Evolutionary conservation across 768 basidiomycete species (phyloP).

Genomic region (Tubosaeta sp.): DNA sequence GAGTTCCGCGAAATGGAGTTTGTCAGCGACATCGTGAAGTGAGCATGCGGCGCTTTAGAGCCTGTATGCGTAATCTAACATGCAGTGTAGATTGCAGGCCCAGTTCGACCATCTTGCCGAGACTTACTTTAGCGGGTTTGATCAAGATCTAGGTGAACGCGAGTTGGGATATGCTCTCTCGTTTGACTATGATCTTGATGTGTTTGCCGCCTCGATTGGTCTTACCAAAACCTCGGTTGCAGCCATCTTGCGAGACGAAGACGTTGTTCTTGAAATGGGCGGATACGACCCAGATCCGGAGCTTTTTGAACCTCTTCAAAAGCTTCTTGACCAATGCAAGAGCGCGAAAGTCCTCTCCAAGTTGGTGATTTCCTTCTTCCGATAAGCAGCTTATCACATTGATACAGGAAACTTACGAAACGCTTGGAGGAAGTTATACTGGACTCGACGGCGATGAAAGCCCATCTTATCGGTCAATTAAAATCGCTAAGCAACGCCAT

Average conservation of each 20-base stretch:
- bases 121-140: constrained; percentile 76
- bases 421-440: constrained; percentile 77
- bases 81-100: constrained; percentile 68
- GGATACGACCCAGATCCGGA: constrained; percentile 71
- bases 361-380: constrained; percentile 38
- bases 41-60: constrained; percentile 25
- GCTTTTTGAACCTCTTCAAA: constrained; percentile 78
- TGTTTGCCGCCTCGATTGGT: constrained; percentile 88
- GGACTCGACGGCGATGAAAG: constrained; percentile 67
- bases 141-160: constrained; percentile 86
- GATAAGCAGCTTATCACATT: constrained; percentile 1
- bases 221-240: constrained; percentile 83
- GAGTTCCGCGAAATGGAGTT: constrained; percentile 95
- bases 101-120: constrained; percentile 93
- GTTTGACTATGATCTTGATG: constrained; percentile 90
- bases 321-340: constrained; percentile 76
- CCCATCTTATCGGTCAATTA: constrained; percentile 68
- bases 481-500: constrained; percentile 67
- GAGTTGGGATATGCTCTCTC: constrained; percentile 78
- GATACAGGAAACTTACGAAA: constrained; percentile 78
- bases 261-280: constrained; percentile 68
- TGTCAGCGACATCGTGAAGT: constrained; percentile 86
- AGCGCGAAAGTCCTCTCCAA: constrained; percentile 75
- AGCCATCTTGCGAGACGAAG: constrained; percentile 72
- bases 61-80: background rate